A percentile compares a stretch with the other conserved stretches of the same genome.
Evolutionary conservation across 768 basidiomycete genomes (phyloP).

Genomic region (Tricholomella constricta): DNA sequence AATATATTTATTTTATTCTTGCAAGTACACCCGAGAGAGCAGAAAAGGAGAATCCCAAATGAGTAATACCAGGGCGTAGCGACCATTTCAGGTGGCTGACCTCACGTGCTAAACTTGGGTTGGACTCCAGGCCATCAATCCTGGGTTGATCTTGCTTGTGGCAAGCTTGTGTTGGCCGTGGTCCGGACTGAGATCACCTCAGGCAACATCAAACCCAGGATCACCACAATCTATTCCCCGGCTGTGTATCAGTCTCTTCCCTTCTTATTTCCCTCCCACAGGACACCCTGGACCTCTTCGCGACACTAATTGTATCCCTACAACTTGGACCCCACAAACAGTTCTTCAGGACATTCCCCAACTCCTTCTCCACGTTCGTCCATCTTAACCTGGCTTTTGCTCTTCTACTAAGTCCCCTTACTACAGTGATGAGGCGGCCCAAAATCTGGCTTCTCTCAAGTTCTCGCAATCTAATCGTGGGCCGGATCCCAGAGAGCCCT

Average conservation of each 20-base stretch:
- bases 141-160: no score
- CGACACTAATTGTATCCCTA: constrained; percentile 93
- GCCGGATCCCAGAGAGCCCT: constrained; percentile 96
- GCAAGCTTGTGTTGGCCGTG: no score
- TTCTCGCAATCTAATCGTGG: constrained; percentile 99
- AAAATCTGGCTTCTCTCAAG: constrained; percentile 92
- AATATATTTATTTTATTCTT: no score
- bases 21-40: no score
- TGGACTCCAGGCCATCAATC: no score
- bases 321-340: constrained; percentile 88
- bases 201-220: no score
- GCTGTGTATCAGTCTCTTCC: constrained; percentile 7
- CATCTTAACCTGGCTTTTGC: constrained; percentile 10
- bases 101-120: no score
- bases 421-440: constrained; percentile 90
- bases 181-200: no score
- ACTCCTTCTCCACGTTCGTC: constrained; percentile 94
- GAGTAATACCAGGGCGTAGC: no score
- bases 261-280: constrained; percentile 30
- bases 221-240: no score
- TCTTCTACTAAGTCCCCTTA: constrained; percentile 15
- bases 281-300: constrained; percentile 98
- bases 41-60: no score
- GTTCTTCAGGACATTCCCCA: constrained; percentile 93
- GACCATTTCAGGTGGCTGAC: no score